Conservation (phyloP, 257 asterid genomes). For the Rubia yunnanensis region DNA sequence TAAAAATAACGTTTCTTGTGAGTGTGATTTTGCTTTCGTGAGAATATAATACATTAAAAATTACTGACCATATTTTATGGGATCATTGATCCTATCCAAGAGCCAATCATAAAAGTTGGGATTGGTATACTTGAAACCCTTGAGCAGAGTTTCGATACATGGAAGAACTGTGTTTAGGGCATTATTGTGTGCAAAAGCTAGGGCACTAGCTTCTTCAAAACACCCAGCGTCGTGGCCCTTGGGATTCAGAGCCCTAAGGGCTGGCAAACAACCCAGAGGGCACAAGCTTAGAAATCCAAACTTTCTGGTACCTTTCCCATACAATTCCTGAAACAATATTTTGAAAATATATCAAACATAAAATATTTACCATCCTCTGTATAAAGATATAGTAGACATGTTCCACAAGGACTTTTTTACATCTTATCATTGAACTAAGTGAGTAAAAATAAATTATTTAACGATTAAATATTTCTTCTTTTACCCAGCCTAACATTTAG, state of each 20-base stretch:
- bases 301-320: slow-evolving; percentile 39
- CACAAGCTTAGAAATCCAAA: slow-evolving; percentile 42
- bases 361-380: too few relatives aligned
- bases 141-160: slow-evolving; percentile 20
- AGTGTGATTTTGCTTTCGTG: too few relatives aligned
- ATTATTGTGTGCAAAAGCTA: slow-evolving; percentile 48
- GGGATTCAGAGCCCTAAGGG: slow-evolving; percentile 37
- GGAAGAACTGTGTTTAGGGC: slow-evolving; percentile 28
- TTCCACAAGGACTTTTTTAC: too few relatives aligned
- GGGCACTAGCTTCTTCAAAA: slow-evolving; percentile 37
- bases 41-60: too few relatives aligned
- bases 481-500: too few relatives aligned
- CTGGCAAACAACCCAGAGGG: slow-evolving; percentile 46
- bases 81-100: slow-evolving; percentile 30
- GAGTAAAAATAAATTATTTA: too few relatives aligned
- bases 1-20: too few relatives aligned
- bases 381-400: too few relatives aligned
- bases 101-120: slow-evolving; percentile 49
- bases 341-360: neutral
- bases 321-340: slow-evolving; percentile 25
- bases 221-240: slow-evolving; percentile 32
- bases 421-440: too few relatives aligned
- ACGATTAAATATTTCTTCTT: too few relatives aligned
- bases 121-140: slow-evolving; percentile 39
- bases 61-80: slow-evolving; percentile 31